Evolutionary conservation across 176 grass and related monocot genomes (phyloP).

Genomic region (Sorghum bicolor): Sorghum_bicolor_NCBIv3 NC_012879.2:49827501-49828000

Average conservation of each 20-base stretch:
- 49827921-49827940: not conserved
- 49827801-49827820: constrained; percentile 98
- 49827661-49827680: constrained; percentile 98
- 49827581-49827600: constrained; percentile 76
- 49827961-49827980: not conserved
- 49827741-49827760: constrained; percentile 19
- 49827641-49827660: constrained; percentile 99
- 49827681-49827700: constrained; percentile 38
- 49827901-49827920: not conserved
- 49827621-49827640: constrained; percentile 70
- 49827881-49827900: not conserved
- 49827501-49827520: not conserved
- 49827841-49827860: constrained; percentile 95
- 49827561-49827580: constrained; percentile 27
- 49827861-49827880: not conserved
- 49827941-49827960: constrained; percentile 13
- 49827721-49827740: constrained; percentile 7
- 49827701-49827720: not conserved
- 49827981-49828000: not conserved
- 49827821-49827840: constrained; percentile 96
- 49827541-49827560: constrained; percentile 18
- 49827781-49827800: constrained; percentile 64
- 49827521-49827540: constrained; percentile 7
- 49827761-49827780: constrained; percentile 27
- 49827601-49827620: constrained; percentile 89